Base-by-base conservation (phyloP, 257 asterid species). In the Solanum chmielewskii region DNA sequence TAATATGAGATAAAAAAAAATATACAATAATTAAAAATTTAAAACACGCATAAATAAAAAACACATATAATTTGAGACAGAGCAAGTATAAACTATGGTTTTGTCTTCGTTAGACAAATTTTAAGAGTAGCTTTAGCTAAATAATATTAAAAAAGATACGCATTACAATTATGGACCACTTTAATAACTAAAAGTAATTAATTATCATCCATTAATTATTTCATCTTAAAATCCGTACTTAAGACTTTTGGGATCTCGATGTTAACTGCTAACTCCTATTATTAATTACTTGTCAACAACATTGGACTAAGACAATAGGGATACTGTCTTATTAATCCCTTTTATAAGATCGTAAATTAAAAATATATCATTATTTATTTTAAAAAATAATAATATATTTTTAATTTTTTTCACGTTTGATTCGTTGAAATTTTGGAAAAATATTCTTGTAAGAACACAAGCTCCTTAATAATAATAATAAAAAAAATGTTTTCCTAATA, bases 161-260 rank as follows among this genome's bases (percentile, higher is more conserved):
- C 85, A 81, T 45, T 49, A 31, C 69, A 29, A 5, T 49, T 49
- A 49, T 52, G 85, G 85, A 49, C 69, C 69, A 81, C 85, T 81
- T 81, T 23, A 29, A 80, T 80, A 47, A 27, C 16, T 16, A 15
- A 16, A 44, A 77, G 16, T 77, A 9, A 80, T 29, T 29, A 18
- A 9, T 6, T 86, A 18, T 49, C 60, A 86, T 33, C n/a, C 85
- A 21, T 12, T 44, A 64, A 31, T 35, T 62, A 71, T 62, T 42
- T 16, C 35, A 25, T 39, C 56, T 60, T 14, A 60, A 44, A 77
- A 41, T 77, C 41, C 14, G 31, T 56, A 23, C 59, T 7, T 68
- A 25, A 27, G 83, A 76, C 78, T 52, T 76, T 87, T 87, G 86
- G 86, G 83, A 87, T 87, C 89, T 87, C 89, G 52, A 87, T 69